A percentile compares a stretch with the other conserved stretches of the same genome.
These are phyloP conservation scores for Crithidia fasciculata DNA, from an alignment of 208 protist genomes.

Conservation along the genomic window DNA sequence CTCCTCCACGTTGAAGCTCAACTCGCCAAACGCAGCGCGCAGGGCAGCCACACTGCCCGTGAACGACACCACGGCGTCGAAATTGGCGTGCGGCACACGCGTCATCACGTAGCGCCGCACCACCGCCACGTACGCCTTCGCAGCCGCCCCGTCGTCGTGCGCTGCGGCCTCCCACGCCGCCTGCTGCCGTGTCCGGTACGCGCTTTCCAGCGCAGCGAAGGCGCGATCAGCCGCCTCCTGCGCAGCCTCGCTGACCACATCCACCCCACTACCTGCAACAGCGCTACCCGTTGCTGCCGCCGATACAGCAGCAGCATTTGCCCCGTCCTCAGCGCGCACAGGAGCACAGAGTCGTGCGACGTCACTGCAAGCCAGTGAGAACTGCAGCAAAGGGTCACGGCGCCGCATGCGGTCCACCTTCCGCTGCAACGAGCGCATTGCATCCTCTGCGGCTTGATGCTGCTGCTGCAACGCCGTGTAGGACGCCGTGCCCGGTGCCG, in stretches of 20 bases:
- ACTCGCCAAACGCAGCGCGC: slow-evolving; percentile 20
- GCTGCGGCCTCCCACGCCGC: slow-evolving; percentile 55
- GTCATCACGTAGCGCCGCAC: slow-evolving; percentile 53
- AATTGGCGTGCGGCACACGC: slow-evolving; percentile 60
- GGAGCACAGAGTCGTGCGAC: slow-evolving; percentile 53
- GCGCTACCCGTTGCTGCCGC: background rate
- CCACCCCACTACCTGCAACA: background rate
- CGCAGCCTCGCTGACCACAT: slow-evolving; percentile 18
- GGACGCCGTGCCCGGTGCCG: slow-evolving; percentile 31
- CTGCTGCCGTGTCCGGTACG: slow-evolving; percentile 49
- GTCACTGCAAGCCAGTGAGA: slow-evolving; percentile 85
- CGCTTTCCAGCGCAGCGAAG: slow-evolving; percentile 53
- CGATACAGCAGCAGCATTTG: background rate
- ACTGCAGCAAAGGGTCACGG: slow-evolving; percentile 81
- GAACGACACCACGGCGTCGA: slow-evolving; percentile 72
- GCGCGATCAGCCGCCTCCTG: slow-evolving; percentile 58
- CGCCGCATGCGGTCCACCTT: slow-evolving; percentile 82
- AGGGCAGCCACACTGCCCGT: slow-evolving; percentile 37
- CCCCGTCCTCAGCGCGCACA: slow-evolving; percentile 8
- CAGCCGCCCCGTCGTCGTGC: slow-evolving; percentile 40
- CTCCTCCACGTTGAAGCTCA: slow-evolving; percentile 43
- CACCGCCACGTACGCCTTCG: slow-evolving; percentile 58
- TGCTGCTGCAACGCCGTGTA: slow-evolving; percentile 56
- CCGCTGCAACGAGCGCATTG: slow-evolving; percentile 76
- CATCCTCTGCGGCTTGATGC: slow-evolving; percentile 65